Conservation (phyloP, 1,284 basidiomycete genomes). For the Ganoderma multipileum region DNA sequence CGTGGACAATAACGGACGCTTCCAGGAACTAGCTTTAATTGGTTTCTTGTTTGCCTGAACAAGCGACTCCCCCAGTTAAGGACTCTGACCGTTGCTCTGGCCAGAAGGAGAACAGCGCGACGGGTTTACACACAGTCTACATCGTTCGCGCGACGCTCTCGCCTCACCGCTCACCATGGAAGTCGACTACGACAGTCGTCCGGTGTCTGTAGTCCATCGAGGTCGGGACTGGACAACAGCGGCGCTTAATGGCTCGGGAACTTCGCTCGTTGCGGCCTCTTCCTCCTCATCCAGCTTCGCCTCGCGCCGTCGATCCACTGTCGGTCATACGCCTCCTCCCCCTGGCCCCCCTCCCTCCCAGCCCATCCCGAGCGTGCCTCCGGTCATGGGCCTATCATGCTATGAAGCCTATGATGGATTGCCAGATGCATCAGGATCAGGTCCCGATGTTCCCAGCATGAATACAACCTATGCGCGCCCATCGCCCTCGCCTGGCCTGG, state of each 20-base stretch:
- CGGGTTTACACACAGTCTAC: constrained; percentile 18
- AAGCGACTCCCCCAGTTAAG: constrained; percentile 30
- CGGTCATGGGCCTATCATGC: constrained; percentile 36
- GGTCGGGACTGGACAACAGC: constrained; percentile 55
- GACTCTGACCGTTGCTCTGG: constrained; percentile 22
- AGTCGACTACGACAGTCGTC: constrained; percentile 56
- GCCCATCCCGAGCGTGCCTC: constrained; percentile 72
- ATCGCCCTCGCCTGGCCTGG: constrained; percentile 58
- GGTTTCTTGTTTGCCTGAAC: constrained; percentile 35
- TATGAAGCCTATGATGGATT: constrained; percentile 37
- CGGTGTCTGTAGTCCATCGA: constrained; percentile 45
- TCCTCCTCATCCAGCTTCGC: constrained; percentile 40
- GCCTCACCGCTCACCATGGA: constrained; percentile 51
- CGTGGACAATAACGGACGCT: constrained; percentile 23
- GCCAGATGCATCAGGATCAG: constrained; percentile 32
- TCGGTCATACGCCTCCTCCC: constrained; percentile 67
- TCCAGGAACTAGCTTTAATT: constrained; percentile 29
- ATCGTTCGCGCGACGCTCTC: constrained; percentile 1
- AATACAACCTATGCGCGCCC: constrained; percentile 52
- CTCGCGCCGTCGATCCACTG: constrained; percentile 68
- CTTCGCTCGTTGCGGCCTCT: constrained; percentile 43
- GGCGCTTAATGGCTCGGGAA: constrained; percentile 39
- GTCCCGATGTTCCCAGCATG: constrained; percentile 31
- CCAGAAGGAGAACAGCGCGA: constrained; percentile 15
- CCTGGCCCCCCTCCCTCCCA: constrained; percentile 76